phyloP scores from a whole-genome alignment of 495 filamentous ascomycete genomes.

The Penicillium psychrofluorescens region DNA sequence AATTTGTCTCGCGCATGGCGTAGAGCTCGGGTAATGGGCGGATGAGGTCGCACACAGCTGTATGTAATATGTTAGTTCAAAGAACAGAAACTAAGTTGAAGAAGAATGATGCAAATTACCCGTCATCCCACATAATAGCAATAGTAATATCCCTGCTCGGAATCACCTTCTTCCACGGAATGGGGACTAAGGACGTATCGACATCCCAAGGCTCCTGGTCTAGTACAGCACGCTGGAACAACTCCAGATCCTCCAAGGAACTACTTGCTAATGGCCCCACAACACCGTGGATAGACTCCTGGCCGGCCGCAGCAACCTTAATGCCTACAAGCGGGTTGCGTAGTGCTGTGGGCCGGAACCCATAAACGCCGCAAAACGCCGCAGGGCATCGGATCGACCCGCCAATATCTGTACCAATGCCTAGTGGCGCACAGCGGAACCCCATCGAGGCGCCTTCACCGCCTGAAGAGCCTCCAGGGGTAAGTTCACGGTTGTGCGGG shows the following conservation, averaged over 20 bases:
- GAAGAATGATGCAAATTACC: constrained; percentile 20
- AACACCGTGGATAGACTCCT: constrained; percentile 53
- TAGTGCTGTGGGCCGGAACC: constrained; percentile 48
- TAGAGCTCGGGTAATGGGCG: constrained; percentile 57
- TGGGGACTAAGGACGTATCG: constrained; percentile 50
- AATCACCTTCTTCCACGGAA: constrained; percentile 48
- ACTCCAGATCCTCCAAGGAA: constrained; percentile 52
- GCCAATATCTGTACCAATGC: constrained; percentile 62
- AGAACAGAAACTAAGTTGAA: background rate
- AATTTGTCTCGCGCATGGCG: constrained; percentile 49
- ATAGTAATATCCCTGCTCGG: constrained; percentile 49
- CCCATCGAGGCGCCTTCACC: constrained; percentile 63
- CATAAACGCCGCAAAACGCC: constrained; percentile 51
- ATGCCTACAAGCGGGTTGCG: constrained; percentile 42
- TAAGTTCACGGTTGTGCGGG: constrained; percentile 49
- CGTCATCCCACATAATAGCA: constrained; percentile 65
- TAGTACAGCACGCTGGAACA: constrained; percentile 57
- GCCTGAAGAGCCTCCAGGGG: constrained; percentile 56
- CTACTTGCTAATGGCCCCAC: constrained; percentile 55
- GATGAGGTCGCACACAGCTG: constrained; percentile 52
- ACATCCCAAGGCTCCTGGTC: constrained; percentile 53
- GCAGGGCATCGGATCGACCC: constrained; percentile 56
- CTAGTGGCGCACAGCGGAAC: constrained; percentile 53
- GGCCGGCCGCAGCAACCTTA: constrained; percentile 41
- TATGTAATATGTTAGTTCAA: background rate